Conservation (phyloP, 352 stramenopile genomes). For the Phytophthora crassamura region DNA sequence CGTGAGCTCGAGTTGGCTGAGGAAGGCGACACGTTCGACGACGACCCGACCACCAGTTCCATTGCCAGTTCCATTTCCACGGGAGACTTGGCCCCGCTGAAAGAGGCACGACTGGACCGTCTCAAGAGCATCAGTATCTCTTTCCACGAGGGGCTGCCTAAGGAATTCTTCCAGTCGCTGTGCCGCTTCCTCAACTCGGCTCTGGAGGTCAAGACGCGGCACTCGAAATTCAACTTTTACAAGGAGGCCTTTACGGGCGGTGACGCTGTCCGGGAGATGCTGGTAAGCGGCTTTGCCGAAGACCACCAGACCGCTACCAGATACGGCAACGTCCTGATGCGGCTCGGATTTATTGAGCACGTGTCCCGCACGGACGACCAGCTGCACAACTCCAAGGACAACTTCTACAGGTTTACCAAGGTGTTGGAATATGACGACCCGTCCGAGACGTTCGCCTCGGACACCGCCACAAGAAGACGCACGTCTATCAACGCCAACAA, state of each 20-base stretch:
- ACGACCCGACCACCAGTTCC: constrained; percentile 37
- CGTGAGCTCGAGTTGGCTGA: constrained; percentile 25
- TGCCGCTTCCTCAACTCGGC: constrained; percentile 76
- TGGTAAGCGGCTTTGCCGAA: constrained; percentile 79
- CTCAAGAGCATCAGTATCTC: constrained; percentile 79
- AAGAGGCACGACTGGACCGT: constrained; percentile 73
- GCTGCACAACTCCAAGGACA: constrained; percentile 85
- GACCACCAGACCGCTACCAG: constrained; percentile 72
- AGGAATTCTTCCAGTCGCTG: constrained; percentile 81
- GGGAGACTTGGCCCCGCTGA: constrained; percentile 65
- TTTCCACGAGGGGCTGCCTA: constrained; percentile 82
- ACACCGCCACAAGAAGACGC: constrained; percentile 40
- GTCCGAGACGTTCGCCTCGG: constrained; percentile 35
- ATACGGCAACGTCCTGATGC: constrained; percentile 82
- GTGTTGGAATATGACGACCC: constrained; percentile 65
- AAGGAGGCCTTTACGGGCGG: constrained; percentile 86
- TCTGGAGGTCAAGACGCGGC: constrained; percentile 82
- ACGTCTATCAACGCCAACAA: constrained; percentile 70
- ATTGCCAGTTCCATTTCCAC: constrained; percentile 54
- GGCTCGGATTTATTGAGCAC: constrained; percentile 86
- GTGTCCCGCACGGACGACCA: constrained; percentile 78
- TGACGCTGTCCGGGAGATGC: constrained; percentile 78
- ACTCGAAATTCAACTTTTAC: constrained; percentile 88
- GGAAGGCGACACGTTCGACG: constrained; percentile 46
- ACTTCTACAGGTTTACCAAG: constrained; percentile 87